phyloP scores from a whole-genome alignment of 1,284 basidiomycete species.

The Phenoliferia sp. region DNA sequence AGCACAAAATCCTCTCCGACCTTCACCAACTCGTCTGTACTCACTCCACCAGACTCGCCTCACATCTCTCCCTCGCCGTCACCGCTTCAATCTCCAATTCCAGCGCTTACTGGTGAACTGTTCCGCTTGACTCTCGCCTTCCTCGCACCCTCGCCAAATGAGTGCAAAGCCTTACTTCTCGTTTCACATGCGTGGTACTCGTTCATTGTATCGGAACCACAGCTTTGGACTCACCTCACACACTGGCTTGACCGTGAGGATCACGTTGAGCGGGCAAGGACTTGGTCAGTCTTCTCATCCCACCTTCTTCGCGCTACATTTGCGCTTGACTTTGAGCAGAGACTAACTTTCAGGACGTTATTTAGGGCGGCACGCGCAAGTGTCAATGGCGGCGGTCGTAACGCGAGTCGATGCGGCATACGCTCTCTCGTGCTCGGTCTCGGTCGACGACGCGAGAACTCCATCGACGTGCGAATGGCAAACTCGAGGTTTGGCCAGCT shows the following conservation, averaged over 20 bases:
- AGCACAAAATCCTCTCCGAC: constrained; percentile 3
- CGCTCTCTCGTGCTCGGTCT: not conserved
- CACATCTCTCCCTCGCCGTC: not conserved
- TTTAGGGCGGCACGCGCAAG: not conserved
- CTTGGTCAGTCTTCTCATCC: not conserved
- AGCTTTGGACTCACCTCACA: constrained; percentile 14
- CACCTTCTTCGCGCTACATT: not conserved
- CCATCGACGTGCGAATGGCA: not conserved
- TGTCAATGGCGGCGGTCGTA: constrained; percentile 1
- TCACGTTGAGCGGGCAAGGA: not conserved
- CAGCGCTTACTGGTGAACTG: constrained; percentile 21
- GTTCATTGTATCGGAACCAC: constrained; percentile 14
- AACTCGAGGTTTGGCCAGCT: not conserved
- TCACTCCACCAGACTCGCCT: constrained; percentile 12
- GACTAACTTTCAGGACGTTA: not conserved
- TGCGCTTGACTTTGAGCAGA: no score
- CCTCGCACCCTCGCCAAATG: not conserved
- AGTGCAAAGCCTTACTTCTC: constrained; percentile 1
- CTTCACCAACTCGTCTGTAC: constrained; percentile 6
- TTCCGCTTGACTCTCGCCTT: constrained; percentile 21
- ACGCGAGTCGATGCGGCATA: constrained; percentile 7
- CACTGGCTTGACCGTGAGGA: not conserved
- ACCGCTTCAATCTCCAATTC: constrained; percentile 8
- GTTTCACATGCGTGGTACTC: constrained; percentile 22
- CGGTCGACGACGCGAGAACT: not conserved